Evolutionary conservation across 2,329 filamentous ascomycete species (phyloP).

Genomic region (Ploettnerulaceae sp.): DNA sequence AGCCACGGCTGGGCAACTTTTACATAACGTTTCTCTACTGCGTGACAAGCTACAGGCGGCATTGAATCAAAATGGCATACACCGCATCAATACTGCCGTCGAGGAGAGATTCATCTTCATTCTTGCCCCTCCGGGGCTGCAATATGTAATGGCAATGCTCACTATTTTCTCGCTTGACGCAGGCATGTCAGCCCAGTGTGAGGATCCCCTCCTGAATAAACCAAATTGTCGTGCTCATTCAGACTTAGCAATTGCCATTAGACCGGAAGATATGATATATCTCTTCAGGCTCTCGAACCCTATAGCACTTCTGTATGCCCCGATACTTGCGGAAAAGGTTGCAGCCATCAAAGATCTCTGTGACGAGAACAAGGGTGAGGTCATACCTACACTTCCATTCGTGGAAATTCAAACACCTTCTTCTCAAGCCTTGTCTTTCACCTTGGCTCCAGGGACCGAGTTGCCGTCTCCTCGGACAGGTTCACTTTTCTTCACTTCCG

Average conservation of each 20-base stretch:
- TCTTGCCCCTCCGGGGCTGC: slow-evolving; percentile 18
- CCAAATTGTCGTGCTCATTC: slow-evolving; percentile 9
- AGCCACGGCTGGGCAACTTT: slow-evolving; percentile 19
- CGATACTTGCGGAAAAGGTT: slow-evolving; percentile 15
- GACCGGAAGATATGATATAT: slow-evolving; percentile 20
- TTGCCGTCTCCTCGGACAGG: slow-evolving; percentile 11
- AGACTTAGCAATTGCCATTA: slow-evolving; percentile 20
- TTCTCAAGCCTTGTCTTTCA: slow-evolving; percentile 9
- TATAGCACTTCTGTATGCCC: slow-evolving; percentile 19
- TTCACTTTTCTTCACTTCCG: slow-evolving; percentile 22
- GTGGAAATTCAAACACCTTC: slow-evolving; percentile 15
- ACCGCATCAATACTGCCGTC: background rate
- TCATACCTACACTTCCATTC: slow-evolving; percentile 11
- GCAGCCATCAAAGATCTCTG: slow-evolving; percentile 13
- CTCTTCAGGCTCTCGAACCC: slow-evolving; percentile 19
- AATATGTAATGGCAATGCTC: slow-evolving; percentile 24
- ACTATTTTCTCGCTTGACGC: slow-evolving; percentile 23
- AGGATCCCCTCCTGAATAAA: background rate
- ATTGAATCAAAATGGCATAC: slow-evolving; percentile 12
- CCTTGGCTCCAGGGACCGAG: slow-evolving; percentile 2
- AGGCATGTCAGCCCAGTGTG: slow-evolving; percentile 21
- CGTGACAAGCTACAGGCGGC: slow-evolving; percentile 13
- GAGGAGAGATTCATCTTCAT: slow-evolving; percentile 21
- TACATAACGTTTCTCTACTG: slow-evolving; percentile 18
- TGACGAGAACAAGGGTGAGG: slow-evolving; percentile 5